Percentiles rank a stretch among this genome's conserved stretches.
Evolutionary conservation across 495 filamentous ascomycete species (phyloP).

Genomic region (Astrocystis sublimbata): DNA sequence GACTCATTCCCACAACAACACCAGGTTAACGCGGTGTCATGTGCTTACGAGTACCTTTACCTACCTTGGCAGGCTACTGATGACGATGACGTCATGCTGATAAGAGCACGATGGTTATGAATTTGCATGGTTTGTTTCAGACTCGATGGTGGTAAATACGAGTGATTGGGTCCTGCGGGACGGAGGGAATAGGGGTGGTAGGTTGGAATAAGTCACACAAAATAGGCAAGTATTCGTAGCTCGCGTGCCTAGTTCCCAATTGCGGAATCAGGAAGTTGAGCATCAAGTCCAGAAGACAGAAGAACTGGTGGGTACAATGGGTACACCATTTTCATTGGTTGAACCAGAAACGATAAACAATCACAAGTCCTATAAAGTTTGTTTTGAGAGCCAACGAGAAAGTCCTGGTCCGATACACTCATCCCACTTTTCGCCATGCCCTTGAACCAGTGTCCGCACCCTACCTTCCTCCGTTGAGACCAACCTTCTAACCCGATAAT

Average conservation of each 20-base stretch:
- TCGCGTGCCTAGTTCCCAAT: no score
- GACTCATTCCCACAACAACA: neutral
- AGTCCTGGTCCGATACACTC: neutral
- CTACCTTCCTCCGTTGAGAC: neutral
- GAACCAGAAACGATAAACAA: neutral
- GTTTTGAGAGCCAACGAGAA: neutral
- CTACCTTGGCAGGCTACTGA: neutral
- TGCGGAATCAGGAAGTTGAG: no score
- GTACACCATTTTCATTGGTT: neutral
- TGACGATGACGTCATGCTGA: neutral
- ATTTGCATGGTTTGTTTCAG: no score
- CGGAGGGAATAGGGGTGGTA: no score
- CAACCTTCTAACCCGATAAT: neutral
- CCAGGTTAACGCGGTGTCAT: conserved; percentile 12
- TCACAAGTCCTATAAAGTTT: neutral
- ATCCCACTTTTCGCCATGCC: conserved; percentile 5
- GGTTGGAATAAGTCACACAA: no score
- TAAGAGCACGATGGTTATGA: no score
- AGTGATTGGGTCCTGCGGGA: no score
- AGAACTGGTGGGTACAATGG: neutral
- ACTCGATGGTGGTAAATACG: no score
- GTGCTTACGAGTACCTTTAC: neutral
- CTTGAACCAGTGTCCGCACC: neutral
- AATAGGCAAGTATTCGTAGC: no score
- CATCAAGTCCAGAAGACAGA: no score